Base-by-base conservation (phyloP, 2,329 filamentous ascomycete species). In the Cladosporium sp. region DNA sequence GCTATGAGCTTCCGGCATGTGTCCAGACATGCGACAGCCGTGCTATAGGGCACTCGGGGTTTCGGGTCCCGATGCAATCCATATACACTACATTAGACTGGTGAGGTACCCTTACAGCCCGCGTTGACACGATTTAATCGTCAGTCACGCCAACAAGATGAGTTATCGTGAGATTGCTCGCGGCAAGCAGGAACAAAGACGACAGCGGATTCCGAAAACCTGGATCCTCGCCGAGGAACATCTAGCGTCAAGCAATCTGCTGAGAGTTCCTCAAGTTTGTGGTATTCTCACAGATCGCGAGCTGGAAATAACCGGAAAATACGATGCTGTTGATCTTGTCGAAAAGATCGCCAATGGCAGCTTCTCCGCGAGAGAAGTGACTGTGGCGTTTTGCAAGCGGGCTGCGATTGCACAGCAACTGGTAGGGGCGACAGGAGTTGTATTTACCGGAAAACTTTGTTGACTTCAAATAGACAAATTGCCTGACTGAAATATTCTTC, bases 261-360 rank as follows among this genome's bases (percentile, higher is more conserved):
- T 77, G 42, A 64, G 73, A 18, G 65, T 80, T 8, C 77, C 78
- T 3, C 66, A 70, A 11, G 68, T 66, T 38, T 78, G 76, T 56
- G 77, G 77, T 0, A 59, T 83, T 7, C 65, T 83, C 19, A 74
- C 64, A 0, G 13, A 64, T 0, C 65, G 70, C 4, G 78, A 83
- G 54, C 59, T 82, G 16, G 63, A 68, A 0, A 80, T 83, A 35
- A 83, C 80, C 0, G 77, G 80, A 54, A 60, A 70, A 0, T 76
- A 75, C 54, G 74, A 79, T 60, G 72, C 70, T 8, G 64, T 67
- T 3, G 65, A 57, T 6, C 55, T 74, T 45, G 63, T 67, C 1
- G 58, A 69, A 14, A 67, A 63, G 11, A 68, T 74, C 14, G 55
- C 59, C 10, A 59, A 54, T 3, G 61, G 63, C 13, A 55, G 57